A percentile compares a stretch with the other conserved stretches of the same genome.
phyloP scores from a whole-genome alignment of 176 grass and related monocot species.

The Elymus sibiricus region DNA sequence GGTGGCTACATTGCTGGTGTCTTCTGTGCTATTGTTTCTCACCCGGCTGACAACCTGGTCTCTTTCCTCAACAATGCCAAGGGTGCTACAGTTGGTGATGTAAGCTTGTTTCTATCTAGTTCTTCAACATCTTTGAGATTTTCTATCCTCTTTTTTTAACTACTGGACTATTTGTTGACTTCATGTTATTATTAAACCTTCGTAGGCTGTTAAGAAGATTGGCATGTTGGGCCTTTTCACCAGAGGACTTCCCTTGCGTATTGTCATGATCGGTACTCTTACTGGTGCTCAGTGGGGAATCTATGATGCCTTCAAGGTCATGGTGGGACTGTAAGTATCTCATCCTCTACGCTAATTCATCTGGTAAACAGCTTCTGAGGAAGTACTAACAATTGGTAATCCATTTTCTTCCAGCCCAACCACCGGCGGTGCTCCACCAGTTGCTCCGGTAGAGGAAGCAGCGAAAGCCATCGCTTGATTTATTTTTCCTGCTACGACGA shows the following conservation, averaged over 20 bases:
- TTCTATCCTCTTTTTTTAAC: neutral
- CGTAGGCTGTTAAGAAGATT: constrained; percentile 85
- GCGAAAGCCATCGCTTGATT: constrained; percentile 54
- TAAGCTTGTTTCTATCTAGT: constrained; percentile 34
- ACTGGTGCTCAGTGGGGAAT: constrained; percentile 97
- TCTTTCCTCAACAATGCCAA: constrained; percentile 97
- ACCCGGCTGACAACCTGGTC: constrained; percentile 91
- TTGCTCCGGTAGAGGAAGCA: constrained; percentile 19
- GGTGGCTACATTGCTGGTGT: constrained; percentile 91
- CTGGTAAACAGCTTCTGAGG: neutral
- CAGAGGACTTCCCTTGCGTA: constrained; percentile 89
- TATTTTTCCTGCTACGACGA: constrained; percentile 27
- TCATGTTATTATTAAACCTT: constrained; percentile 7
- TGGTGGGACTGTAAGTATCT: constrained; percentile 92
- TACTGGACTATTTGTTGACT: neutral
- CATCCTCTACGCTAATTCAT: neutral
- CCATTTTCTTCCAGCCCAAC: constrained; percentile 68
- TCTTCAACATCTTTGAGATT: neutral
- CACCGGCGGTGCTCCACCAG: constrained; percentile 67
- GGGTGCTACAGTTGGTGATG: constrained; percentile 89
- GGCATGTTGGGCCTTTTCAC: constrained; percentile 83
- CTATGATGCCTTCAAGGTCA: constrained; percentile 93
- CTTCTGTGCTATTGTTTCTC: constrained; percentile 90
- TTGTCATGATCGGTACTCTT: constrained; percentile 95
- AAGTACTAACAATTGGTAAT: constrained; percentile 18